Percentiles rank a stretch among this genome's conserved stretches.
Conservation (phyloP, 495 filamentous ascomycete species). For the Penicillium steckii region DNA sequence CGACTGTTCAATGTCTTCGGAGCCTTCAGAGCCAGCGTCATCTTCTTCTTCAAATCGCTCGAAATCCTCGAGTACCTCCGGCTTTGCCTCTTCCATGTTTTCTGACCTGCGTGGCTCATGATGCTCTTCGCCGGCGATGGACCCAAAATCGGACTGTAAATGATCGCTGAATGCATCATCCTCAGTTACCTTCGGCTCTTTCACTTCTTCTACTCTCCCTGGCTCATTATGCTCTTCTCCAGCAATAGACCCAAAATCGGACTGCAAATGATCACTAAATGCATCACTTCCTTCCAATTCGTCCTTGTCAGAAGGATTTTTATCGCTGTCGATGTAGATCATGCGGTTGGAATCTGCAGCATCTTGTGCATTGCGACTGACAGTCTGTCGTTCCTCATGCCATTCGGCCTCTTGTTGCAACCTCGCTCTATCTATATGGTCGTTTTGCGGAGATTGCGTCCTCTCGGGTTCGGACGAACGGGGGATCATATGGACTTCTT, state of each 20-base stretch:
- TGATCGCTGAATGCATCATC: not conserved
- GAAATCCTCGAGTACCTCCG: not conserved
- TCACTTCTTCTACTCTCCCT: not conserved
- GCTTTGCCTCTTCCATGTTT: not conserved
- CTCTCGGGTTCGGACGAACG: conserved; percentile 2
- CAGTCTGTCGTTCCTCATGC: conserved; percentile 49
- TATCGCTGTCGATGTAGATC: conserved; percentile 52
- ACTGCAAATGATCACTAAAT: conserved; percentile 11
- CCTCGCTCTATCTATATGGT: not conserved
- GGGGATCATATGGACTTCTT: conserved; percentile 4
- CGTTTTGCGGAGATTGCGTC: not conserved
- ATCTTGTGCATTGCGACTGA: conserved; percentile 49
- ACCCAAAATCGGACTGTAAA: not conserved
- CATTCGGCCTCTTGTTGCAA: conserved; percentile 41
- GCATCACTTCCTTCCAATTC: not conserved
- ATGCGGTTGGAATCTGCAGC: conserved; percentile 43
- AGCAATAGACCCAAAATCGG: conserved; percentile 19
- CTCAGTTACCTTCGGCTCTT: not conserved
- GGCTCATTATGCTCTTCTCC: conserved; percentile 3
- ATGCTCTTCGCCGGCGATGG: not conserved
- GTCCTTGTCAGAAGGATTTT: conserved; percentile 16
- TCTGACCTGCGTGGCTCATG: not conserved
- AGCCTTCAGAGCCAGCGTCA: not conserved
- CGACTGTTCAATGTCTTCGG: not conserved
- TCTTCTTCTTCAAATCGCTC: not conserved